A percentile compares a stretch with the other conserved stretches of the same genome.
Conservation (phyloP, 208 protist species). For the Trypanosoma lewisi region DNA sequence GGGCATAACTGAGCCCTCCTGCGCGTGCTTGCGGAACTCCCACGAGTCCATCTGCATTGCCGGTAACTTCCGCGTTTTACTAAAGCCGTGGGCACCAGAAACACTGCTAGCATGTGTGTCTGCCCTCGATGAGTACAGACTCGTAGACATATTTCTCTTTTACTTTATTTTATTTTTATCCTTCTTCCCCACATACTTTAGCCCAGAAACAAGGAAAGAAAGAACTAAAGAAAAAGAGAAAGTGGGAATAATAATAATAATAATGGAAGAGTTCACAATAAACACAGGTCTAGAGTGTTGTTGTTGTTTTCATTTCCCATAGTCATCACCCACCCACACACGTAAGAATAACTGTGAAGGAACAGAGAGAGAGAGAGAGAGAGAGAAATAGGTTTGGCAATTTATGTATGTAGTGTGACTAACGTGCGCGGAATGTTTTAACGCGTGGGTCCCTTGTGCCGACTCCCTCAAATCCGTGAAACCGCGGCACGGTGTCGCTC, state of each 20-base stretch:
- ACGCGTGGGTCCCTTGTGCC: slow-evolving; percentile 55
- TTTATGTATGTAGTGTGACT: neutral
- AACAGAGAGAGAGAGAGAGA: neutral
- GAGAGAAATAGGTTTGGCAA: slow-evolving; percentile 3
- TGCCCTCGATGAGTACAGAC: neutral
- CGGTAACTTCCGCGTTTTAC: slow-evolving; percentile 23
- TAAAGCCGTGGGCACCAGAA: neutral
- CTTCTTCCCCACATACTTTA: neutral
- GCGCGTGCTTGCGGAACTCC: slow-evolving; percentile 77
- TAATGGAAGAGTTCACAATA: neutral
- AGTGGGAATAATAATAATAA: neutral
- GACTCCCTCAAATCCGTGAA: slow-evolving; percentile 34
- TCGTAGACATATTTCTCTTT: neutral
- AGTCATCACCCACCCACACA: neutral
- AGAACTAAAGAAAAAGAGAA: neutral
- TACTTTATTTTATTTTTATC: neutral
- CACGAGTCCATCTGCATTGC: slow-evolving; percentile 80
- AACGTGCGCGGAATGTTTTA: slow-evolving; percentile 34
- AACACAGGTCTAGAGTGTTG: neutral
- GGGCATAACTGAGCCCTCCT: slow-evolving; percentile 78
- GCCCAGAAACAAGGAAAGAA: neutral
- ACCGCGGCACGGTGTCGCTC: slow-evolving; percentile 47
- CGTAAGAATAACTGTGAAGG: neutral
- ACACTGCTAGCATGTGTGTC: slow-evolving; percentile 1
- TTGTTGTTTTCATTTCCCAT: neutral